phyloP scores from a whole-genome alignment of 192 early-diverging fungal genomes.

The Funneliformis geosporum region DNA sequence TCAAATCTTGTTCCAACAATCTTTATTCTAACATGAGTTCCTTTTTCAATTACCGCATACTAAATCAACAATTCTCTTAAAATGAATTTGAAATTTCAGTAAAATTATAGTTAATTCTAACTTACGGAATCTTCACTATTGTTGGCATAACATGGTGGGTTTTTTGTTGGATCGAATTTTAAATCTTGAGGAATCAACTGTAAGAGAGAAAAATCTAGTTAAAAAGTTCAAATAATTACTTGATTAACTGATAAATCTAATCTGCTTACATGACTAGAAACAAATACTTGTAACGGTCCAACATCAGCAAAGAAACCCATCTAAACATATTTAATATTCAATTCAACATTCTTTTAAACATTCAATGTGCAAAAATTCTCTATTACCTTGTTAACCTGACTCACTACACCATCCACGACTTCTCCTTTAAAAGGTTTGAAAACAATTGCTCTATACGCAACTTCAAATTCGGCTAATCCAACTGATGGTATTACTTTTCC shows the following conservation, averaged over 20 bases:
- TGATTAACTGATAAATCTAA: slow-evolving; percentile 3
- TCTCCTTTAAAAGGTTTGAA: slow-evolving; percentile 97
- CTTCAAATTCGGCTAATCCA: slow-evolving; percentile 89
- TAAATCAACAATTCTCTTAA: not conserved
- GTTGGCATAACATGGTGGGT: slow-evolving; percentile 75
- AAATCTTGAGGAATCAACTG: slow-evolving; percentile 87
- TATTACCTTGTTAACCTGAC: slow-evolving; percentile 82
- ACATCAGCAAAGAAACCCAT: slow-evolving; percentile 96
- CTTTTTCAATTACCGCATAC: slow-evolving; percentile 77
- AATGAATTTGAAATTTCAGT: slow-evolving; percentile 3
- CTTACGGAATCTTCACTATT: slow-evolving; percentile 68
- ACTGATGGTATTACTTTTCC: slow-evolving; percentile 80
- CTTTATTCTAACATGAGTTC: slow-evolving; percentile 80
- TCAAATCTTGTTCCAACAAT: slow-evolving; percentile 89
- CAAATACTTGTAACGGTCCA: slow-evolving; percentile 91
- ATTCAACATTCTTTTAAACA: not conserved
- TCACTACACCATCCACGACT: slow-evolving; percentile 91
- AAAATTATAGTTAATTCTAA: slow-evolving; percentile 20
- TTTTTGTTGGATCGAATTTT: slow-evolving; percentile 87
- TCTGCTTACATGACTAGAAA: slow-evolving; percentile 70
- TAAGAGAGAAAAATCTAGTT: not conserved
- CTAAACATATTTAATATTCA: slow-evolving; percentile 38
- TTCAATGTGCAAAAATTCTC: not conserved
- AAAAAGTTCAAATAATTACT: not conserved
- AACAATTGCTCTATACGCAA: slow-evolving; percentile 91